phyloP scores from a whole-genome alignment of 352 stramenopile species.

The Aphanomyces invadans region DNA sequence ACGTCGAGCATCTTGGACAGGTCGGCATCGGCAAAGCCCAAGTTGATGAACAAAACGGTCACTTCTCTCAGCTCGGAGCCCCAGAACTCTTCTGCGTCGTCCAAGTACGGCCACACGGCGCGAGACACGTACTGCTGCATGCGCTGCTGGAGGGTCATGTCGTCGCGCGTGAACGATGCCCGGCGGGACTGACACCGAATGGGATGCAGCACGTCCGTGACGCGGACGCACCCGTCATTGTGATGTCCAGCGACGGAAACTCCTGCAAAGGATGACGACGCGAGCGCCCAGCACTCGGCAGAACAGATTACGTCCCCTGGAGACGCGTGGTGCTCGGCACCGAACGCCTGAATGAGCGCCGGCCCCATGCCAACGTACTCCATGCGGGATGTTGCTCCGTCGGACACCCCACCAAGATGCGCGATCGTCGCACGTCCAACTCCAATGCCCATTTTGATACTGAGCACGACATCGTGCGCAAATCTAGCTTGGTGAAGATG shows the following conservation, averaged over 20 bases:
- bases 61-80: constrained; percentile 87
- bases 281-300: constrained; percentile 64
- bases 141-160: constrained; percentile 66
- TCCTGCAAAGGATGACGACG: constrained; percentile 56
- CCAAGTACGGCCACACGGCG: constrained; percentile 87
- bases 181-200: constrained; percentile 62
- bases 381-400: constrained; percentile 69
- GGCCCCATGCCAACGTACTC: constrained; percentile 89
- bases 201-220: constrained; percentile 44
- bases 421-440: constrained; percentile 80
- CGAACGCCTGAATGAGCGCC: constrained; percentile 88
- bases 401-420: constrained; percentile 83
- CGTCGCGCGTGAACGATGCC: constrained; percentile 66
- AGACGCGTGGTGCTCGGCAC: constrained; percentile 77
- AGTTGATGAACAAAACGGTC: constrained; percentile 91
- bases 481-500: constrained; percentile 81
- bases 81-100: constrained; percentile 90
- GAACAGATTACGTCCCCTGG: constrained; percentile 88
- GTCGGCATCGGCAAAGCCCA: constrained; percentile 85
- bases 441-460: constrained; percentile 92
- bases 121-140: constrained; percentile 90
- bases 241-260: constrained; percentile 28
- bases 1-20: constrained; percentile 65
- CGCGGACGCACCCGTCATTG: constrained; percentile 46
- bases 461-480: constrained; percentile 79